Evolutionary conservation across 257 asterid genomes (phyloP).

Genomic region (Cinchona pubescens): DNA sequence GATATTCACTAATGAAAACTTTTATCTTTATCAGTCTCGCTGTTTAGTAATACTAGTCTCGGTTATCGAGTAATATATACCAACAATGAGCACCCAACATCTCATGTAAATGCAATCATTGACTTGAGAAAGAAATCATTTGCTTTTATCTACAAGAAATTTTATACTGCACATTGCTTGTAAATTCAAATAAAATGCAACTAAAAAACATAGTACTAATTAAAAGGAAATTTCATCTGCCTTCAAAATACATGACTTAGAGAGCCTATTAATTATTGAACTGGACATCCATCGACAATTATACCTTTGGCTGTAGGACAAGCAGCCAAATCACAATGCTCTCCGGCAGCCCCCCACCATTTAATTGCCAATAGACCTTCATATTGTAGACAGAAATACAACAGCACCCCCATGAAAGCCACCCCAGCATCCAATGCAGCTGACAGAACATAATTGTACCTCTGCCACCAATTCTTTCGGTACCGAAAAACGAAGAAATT

Average conservation of each 20-base stretch:
- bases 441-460: slow-evolving; percentile 59
- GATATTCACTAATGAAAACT: too few species aligned
- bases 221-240: not conserved
- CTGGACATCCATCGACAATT: slow-evolving; percentile 56
- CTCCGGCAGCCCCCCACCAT: slow-evolving; percentile 64
- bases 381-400: slow-evolving; percentile 38
- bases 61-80: too few species aligned
- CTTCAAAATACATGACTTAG: not conserved
- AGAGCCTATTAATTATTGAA: slow-evolving; percentile 20
- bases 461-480: slow-evolving; percentile 75
- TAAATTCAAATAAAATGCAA: not conserved
- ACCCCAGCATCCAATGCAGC: slow-evolving; percentile 79
- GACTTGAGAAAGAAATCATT: too few species aligned
- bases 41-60: too few species aligned
- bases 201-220: not conserved
- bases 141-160: too few species aligned
- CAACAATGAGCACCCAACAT: too few species aligned
- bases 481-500: slow-evolving; percentile 51
- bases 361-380: slow-evolving; percentile 18
- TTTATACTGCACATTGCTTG: too few species aligned
- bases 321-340: slow-evolving; percentile 47
- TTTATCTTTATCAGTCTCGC: too few species aligned
- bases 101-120: too few species aligned
- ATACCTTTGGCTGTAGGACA: slow-evolving; percentile 70
- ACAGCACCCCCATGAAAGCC: slow-evolving; percentile 66